A percentile compares a stretch with the other conserved stretches of the same genome.
phyloP scores from a whole-genome alignment of 179 eudicot genomes.

The Amaranthus tricolor region DNA sequence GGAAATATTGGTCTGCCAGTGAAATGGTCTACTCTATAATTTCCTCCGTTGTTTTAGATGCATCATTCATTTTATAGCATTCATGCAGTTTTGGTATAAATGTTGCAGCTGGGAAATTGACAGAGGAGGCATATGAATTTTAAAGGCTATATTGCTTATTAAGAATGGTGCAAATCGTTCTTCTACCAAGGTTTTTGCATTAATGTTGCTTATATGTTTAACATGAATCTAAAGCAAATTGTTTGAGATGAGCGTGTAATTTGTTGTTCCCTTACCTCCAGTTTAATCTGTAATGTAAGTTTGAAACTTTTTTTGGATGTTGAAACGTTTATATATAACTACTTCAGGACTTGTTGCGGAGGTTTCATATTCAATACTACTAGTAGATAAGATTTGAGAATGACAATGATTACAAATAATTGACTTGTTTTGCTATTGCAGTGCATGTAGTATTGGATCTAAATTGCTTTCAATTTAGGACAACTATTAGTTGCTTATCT shows the following conservation, averaged over 20 bases:
- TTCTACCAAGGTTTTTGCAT: too few species aligned
- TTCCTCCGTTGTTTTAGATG: too few species aligned
- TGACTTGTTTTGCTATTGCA: too few species aligned
- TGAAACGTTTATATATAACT: not conserved
- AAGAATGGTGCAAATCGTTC: too few species aligned
- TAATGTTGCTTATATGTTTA: too few species aligned
- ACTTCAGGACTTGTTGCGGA: not conserved
- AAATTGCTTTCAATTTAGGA: not conserved
- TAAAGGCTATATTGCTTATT: too few species aligned
- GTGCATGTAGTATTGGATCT: not conserved
- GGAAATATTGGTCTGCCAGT: not conserved
- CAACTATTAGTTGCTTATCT: not conserved
- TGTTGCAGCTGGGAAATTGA: too few species aligned
- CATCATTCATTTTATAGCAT: too few species aligned
- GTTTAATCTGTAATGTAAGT: not conserved
- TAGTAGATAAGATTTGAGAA: not conserved
- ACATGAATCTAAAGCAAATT: not conserved
- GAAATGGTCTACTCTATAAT: too few species aligned
- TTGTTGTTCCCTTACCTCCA: not conserved
- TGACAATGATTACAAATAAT: too few species aligned
- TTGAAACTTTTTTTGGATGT: not conserved
- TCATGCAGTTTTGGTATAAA: too few species aligned
- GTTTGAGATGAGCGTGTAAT: not conserved
- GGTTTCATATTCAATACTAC: not conserved
- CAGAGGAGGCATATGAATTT: too few species aligned